Percentiles rank a stretch among this genome's conserved stretches.
Conservation (phyloP, 1,139 yeast genomes). For the Pichia norvegensis region DNA sequence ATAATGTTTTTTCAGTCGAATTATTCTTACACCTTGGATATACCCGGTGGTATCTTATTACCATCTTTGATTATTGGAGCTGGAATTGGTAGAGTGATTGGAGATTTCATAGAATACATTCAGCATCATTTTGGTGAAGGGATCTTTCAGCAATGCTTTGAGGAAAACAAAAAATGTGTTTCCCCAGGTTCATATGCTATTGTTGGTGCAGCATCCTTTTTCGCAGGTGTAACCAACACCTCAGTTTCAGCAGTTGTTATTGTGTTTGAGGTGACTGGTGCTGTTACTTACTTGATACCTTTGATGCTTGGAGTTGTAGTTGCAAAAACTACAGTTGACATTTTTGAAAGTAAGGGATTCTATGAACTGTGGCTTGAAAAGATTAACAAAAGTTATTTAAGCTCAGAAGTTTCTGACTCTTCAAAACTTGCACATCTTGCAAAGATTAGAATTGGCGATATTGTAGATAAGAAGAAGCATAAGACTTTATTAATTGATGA, state of each 20-base stretch:
- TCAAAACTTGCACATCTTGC: constrained; percentile 8
- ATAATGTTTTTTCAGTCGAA: constrained; percentile 38
- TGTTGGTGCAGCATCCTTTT: constrained; percentile 52
- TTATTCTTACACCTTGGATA: constrained; percentile 54
- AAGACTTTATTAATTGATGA: constrained; percentile 9
- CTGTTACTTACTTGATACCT: constrained; percentile 50
- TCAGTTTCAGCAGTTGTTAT: constrained; percentile 52
- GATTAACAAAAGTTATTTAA: constrained; percentile 6
- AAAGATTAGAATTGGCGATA: constrained; percentile 4
- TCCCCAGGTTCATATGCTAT: constrained; percentile 57
- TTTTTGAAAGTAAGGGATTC: constrained; percentile 38
- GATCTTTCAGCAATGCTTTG: constrained; percentile 37
- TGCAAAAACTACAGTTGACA: constrained; percentile 43
- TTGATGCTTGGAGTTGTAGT: constrained; percentile 52
- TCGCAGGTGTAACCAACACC: constrained; percentile 50
- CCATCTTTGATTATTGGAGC: constrained; percentile 72
- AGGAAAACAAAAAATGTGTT: constrained; percentile 41
- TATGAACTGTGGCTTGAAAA: constrained; percentile 34
- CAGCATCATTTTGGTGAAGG: constrained; percentile 39
- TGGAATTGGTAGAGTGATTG: constrained; percentile 57
- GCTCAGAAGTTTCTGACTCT: constrained; percentile 7
- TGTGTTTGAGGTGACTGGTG: constrained; percentile 52
- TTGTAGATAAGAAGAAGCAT: constrained; percentile 3
- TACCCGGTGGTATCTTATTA: constrained; percentile 72
- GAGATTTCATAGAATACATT: constrained; percentile 46